Conservation (phyloP, 352 stramenopile species). For the Globisporangium rhizosaccharum region DNA sequence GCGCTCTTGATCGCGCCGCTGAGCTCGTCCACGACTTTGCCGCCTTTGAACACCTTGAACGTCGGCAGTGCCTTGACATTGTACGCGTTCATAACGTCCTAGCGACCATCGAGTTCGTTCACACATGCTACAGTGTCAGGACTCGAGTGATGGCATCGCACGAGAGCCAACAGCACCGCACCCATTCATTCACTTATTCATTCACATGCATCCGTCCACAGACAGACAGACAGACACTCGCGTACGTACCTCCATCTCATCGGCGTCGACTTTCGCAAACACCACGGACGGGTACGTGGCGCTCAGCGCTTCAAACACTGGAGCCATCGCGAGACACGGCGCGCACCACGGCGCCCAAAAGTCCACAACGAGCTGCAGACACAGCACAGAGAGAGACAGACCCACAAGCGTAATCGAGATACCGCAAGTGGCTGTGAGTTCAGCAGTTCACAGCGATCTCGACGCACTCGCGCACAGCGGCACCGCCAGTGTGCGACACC, state of each 20-base stretch:
- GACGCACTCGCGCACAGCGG: neutral
- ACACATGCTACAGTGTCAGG: too few species aligned
- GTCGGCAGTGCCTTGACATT: slow-evolving; percentile 88
- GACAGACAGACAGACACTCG: neutral
- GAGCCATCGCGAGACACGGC: neutral
- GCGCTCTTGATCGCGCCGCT: slow-evolving; percentile 64
- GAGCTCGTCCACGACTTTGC: slow-evolving; percentile 86
- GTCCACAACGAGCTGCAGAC: slow-evolving; percentile 66
- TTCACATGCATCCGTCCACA: too few species aligned
- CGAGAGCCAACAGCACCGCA: too few species aligned
- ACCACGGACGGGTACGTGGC: neutral
- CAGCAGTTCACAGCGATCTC: neutral
- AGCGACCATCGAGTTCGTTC: neutral
- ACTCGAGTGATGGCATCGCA: too few species aligned
- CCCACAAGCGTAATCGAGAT: slow-evolving; percentile 9
- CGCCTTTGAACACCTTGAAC: slow-evolving; percentile 91
- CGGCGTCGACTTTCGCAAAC: slow-evolving; percentile 1
- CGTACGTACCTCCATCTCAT: neutral
- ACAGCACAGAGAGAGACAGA: neutral
- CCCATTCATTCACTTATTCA: too few species aligned
- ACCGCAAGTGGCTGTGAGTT: slow-evolving; percentile 1
- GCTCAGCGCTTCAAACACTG: neutral
- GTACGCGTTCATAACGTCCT: slow-evolving; percentile 58
- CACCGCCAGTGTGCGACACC: neutral
- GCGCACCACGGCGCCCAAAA: slow-evolving; percentile 47